A percentile compares a stretch with the other conserved stretches of the same genome.
Evolutionary conservation across 768 basidiomycete species (phyloP).

Genomic region (Auriscalpium vulgare): DNA sequence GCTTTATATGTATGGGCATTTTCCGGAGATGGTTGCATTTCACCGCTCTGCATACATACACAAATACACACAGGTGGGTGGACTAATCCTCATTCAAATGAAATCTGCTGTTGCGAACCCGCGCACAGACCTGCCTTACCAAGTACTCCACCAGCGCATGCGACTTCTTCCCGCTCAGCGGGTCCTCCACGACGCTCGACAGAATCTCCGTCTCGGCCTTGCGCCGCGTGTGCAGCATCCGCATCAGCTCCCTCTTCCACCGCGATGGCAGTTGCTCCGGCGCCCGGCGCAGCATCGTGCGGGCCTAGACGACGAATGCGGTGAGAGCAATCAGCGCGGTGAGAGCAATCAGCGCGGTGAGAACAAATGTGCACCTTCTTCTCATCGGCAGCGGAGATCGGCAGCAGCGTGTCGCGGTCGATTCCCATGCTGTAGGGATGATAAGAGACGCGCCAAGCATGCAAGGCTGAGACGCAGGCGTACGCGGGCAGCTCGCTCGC

Average conservation of each 20-base stretch:
- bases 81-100: no score
- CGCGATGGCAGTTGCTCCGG: constrained; percentile 36
- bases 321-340: not conserved
- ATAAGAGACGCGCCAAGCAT: not conserved
- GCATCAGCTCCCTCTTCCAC: constrained; percentile 76
- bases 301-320: constrained; percentile 36
- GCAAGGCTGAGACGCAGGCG: constrained; percentile 10
- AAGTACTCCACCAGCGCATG: constrained; percentile 21
- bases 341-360: not conserved
- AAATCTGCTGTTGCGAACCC: no score
- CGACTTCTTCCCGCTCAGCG: no score
- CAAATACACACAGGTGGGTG: no score
- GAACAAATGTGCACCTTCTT: constrained; percentile 47
- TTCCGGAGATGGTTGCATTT: no score
- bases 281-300: constrained; percentile 48
- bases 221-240: constrained; percentile 72
- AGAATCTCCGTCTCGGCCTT: constrained; percentile 92
- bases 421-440: constrained; percentile 44
- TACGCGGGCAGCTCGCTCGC: constrained; percentile 61
- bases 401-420: constrained; percentile 52
- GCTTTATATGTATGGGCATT: no score
- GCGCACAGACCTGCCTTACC: no score
- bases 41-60: no score
- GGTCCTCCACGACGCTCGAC: constrained; percentile 9
- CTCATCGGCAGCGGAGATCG: constrained; percentile 63